Evolutionary conservation across 768 basidiomycete species (phyloP).

Genomic region (Tremella yokohamensis): DNA sequence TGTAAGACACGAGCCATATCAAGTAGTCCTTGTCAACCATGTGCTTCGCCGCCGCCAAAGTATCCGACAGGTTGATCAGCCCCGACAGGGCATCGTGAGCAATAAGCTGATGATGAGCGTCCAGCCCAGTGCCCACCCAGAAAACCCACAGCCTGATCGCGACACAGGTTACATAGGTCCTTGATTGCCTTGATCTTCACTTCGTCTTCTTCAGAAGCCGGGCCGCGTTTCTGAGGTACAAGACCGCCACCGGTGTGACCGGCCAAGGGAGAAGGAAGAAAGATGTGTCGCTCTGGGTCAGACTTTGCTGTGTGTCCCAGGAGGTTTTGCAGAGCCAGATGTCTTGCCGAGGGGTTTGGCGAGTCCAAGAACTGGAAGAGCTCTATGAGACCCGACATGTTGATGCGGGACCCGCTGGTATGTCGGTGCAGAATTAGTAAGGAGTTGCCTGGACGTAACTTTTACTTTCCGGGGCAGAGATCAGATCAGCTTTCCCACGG

Average conservation of each 20-base stretch:
- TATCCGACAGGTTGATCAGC: constrained; percentile 88
- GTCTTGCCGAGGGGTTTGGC: constrained; percentile 78
- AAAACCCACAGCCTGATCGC: constrained; percentile 72
- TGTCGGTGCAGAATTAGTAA: neutral
- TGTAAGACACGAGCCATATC: constrained; percentile 79
- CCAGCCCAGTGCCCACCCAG: neutral
- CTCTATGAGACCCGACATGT: constrained; percentile 55
- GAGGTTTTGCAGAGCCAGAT: constrained; percentile 78
- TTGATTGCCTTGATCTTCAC: constrained; percentile 57
- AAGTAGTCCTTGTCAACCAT: constrained; percentile 73
- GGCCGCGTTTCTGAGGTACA: constrained; percentile 24
- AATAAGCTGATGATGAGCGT: constrained; percentile 59
- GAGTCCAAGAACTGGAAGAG: constrained; percentile 81
- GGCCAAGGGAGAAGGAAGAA: constrained; percentile 57
- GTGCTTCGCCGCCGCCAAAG: constrained; percentile 62
- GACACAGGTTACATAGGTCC: constrained; percentile 79
- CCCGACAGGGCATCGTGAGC: constrained; percentile 95
- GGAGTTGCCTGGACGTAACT: neutral
- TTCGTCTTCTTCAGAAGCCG: constrained; percentile 55
- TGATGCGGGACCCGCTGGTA: constrained; percentile 1
- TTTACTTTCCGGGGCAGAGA: too few relatives aligned
- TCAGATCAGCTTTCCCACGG: constrained; percentile 22
- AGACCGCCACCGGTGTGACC: constrained; percentile 22
- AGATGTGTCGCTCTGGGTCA: constrained; percentile 68
- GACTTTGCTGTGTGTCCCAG: constrained; percentile 72